Conservation (phyloP, 73 alveolate genomes). For the Tetrahymena thermophila region DNA sequence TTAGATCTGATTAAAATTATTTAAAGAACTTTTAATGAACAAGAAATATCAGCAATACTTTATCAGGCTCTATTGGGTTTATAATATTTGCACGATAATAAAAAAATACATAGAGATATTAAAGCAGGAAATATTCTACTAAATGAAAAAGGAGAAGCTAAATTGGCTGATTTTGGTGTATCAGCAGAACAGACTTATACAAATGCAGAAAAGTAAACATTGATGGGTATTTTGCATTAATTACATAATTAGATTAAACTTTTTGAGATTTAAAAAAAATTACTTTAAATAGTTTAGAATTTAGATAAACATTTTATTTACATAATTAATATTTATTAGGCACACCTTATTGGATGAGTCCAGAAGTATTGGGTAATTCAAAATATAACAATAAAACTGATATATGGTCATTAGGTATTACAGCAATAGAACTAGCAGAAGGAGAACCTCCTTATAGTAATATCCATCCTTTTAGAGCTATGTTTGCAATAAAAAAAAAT, state of each 20-base stretch:
- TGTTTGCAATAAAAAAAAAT: slow-evolving; percentile 80
- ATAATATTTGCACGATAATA: slow-evolving; percentile 88
- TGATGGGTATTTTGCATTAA: not conserved
- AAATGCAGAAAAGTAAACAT: slow-evolving; percentile 74
- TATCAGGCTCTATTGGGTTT: slow-evolving; percentile 89
- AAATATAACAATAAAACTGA: slow-evolving; percentile 57
- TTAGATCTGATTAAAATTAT: slow-evolving; percentile 91
- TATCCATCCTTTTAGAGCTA: slow-evolving; percentile 82
- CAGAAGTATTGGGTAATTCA: slow-evolving; percentile 49
- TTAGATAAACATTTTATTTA: too few species aligned
- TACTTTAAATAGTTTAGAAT: too few species aligned
- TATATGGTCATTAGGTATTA: slow-evolving; percentile 84
- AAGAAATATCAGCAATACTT: slow-evolving; percentile 86
- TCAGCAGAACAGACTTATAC: slow-evolving; percentile 86
- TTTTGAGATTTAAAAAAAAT: too few species aligned
- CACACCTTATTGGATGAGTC: slow-evolving; percentile 59
- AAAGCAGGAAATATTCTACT: slow-evolving; percentile 98
- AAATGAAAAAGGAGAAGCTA: slow-evolving; percentile 85
- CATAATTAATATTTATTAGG: slow-evolving; percentile 19
- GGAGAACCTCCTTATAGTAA: slow-evolving; percentile 98
- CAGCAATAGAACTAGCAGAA: slow-evolving; percentile 96
- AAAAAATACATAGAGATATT: slow-evolving; percentile 95
- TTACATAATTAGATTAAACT: too few species aligned
- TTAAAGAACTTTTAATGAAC: slow-evolving; percentile 74
- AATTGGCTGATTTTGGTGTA: slow-evolving; percentile 97